Conservation (phyloP, 306 rosid genomes). For the Lotus japonicus region DNA sequence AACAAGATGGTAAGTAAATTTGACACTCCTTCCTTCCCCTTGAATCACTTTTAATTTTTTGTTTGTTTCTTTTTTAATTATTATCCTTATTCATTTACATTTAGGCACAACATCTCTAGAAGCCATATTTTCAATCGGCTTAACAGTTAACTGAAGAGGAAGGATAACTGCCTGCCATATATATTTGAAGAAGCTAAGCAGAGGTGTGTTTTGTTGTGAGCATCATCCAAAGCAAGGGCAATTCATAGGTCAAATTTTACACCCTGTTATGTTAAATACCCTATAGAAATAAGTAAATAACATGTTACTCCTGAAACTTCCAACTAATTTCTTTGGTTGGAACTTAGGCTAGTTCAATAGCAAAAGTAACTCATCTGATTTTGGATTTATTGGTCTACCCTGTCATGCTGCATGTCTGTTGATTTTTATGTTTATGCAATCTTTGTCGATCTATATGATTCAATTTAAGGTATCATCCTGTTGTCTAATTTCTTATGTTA, state of each 20-base stretch:
- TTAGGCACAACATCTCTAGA: constrained; percentile 33
- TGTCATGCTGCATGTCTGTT: not conserved
- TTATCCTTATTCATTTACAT: constrained; percentile 20
- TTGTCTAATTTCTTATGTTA: too few species aligned
- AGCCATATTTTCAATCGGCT: constrained; percentile 38
- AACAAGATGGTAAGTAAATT: constrained; percentile 32
- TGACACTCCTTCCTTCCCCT: constrained; percentile 2
- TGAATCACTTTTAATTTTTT: not conserved
- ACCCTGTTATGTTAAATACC: too few species aligned
- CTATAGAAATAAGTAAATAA: too few species aligned
- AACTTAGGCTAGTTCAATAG: not conserved
- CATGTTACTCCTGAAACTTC: constrained; percentile 8
- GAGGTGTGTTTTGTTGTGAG: not conserved
- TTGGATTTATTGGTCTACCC: not conserved
- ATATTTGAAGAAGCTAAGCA: constrained; percentile 8
- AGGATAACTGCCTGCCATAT: not conserved
- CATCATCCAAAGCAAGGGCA: constrained; percentile 13
- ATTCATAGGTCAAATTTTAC: not conserved
- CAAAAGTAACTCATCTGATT: constrained; percentile 1
- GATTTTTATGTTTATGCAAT: too few species aligned
- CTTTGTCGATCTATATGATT: too few species aligned
- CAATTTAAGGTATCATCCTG: too few species aligned
- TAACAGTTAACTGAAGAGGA: constrained; percentile 28
- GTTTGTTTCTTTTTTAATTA: not conserved
- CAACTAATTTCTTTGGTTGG: not conserved